Base-by-base conservation (phyloP, 768 basidiomycete species). In the Cystobasidiopsis lactophilus region DNA sequence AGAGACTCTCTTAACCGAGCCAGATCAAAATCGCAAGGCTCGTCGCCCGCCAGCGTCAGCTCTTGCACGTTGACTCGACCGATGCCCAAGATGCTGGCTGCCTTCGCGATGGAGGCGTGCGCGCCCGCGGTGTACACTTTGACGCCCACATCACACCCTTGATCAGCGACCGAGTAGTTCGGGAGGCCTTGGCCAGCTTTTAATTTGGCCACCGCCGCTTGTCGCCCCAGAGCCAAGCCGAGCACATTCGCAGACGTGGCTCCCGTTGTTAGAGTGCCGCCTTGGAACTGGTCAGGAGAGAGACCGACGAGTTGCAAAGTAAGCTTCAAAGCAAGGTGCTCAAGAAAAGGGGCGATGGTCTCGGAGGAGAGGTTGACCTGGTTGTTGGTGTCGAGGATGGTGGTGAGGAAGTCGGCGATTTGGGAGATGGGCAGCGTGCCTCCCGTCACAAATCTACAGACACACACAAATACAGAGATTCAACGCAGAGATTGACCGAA, bases 211-310 rank as follows among this genome's bases (percentile, higher is more conserved):
- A 64, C 50, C 5, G 61, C 52, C 50, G 59, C 62, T 19, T 72
- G 69, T 16, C 71, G 59, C 0, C 67, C 71, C 52, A 67, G 65
- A 3, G 67, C 66, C 0, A 72, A 59, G 7, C 71, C 71, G 26
- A 71, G 64, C 11, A 71, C 57, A 56, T 72, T 72, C 18, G 64
- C 63, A 0, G 67, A 64, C 0, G 71, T 72, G 2, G 70, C 71
- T 24, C 71, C 71, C 1, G 69, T 69, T 0, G 70, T 71, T 24
- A 72, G 49, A 0, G 68, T 68, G 38, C 69, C 62, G 10, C 66
- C 66, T 16, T 45, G 52, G 59, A 68, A 72, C 5, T 16, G 40
- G 4, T 27, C 14, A 13, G 31, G 13, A 1, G 56, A 43, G 2
- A 65, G 57, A 4, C 38, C 40, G 9, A 63, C 60, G 13, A 63